Percentiles rank a stretch among this genome's conserved stretches.
phyloP scores from a whole-genome alignment of 352 stramenopile species.

The Pilasporangium apinafurcum region DNA sequence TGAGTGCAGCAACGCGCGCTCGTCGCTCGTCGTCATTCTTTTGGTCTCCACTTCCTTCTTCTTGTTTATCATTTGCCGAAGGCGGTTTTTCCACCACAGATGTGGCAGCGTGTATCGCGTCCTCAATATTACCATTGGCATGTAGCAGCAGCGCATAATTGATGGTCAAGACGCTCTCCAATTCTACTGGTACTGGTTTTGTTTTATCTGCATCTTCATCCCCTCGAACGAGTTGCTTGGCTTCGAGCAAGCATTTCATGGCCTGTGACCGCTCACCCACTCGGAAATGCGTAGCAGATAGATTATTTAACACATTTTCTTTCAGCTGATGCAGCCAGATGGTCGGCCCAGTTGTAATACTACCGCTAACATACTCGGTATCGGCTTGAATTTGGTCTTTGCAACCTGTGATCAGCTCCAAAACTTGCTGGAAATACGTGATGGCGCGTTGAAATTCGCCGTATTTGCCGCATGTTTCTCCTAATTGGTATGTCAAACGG shows the following conservation, averaged over 20 bases:
- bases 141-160: conserved; percentile 47
- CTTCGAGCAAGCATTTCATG: conserved; percentile 21
- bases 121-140: conserved; percentile 16
- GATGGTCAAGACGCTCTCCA: conserved; percentile 21
- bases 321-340: conserved; percentile 8
- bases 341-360: conserved; percentile 1
- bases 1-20: not conserved
- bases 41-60: no score
- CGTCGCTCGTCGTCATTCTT: not conserved
- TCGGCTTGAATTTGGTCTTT: not conserved
- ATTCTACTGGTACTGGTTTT: no score
- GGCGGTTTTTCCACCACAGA: conserved; percentile 16
- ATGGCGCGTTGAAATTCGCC: conserved; percentile 23
- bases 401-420: conserved; percentile 1
- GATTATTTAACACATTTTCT: conserved; percentile 28
- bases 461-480: not conserved
- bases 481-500: conserved; percentile 25
- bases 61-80: conserved; percentile 12
- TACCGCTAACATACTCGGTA: not conserved
- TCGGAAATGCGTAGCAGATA: conserved; percentile 24
- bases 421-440: conserved; percentile 29
- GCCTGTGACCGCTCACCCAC: conserved; percentile 20
- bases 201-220: no score
- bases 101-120: conserved; percentile 22
- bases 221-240: not conserved